phyloP scores from a whole-genome alignment of 2,329 filamentous ascomycete genomes.

The Fusarium pseudonygamai region DNA sequence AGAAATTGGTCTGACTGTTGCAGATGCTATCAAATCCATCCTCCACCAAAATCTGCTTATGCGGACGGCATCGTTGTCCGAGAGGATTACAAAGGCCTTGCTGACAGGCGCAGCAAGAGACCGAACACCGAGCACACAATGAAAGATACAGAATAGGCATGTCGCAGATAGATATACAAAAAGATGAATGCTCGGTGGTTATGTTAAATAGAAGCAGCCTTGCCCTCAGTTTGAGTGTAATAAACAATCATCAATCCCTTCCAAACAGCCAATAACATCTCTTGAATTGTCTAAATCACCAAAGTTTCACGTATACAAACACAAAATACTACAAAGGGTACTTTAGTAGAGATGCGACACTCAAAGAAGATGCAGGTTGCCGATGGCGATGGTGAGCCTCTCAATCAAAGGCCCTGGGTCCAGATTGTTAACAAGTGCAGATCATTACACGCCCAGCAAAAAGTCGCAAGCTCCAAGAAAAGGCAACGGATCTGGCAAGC shows the following conservation, averaged over 20 bases:
- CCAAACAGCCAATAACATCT: neutral
- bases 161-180: neutral
- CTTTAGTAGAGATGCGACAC: slow-evolving; percentile 15
- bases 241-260: neutral
- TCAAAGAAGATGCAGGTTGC: slow-evolving; percentile 5
- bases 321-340: neutral
- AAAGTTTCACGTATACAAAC: neutral
- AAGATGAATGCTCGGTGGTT: neutral
- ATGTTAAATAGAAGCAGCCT: neutral
- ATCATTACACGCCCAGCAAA: slow-evolving; percentile 5
- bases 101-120: slow-evolving; percentile 4
- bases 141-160: neutral
- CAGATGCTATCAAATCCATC: neutral
- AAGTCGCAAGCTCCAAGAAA: slow-evolving; percentile 3
- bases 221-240: neutral
- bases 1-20: slow-evolving; percentile 12
- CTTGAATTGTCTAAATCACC: neutral
- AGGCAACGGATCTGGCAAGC: slow-evolving; percentile 18
- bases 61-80: neutral
- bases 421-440: neutral
- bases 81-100: slow-evolving; percentile 19
- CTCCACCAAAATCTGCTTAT: slow-evolving; percentile 1
- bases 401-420: neutral
- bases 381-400: slow-evolving; percentile 5
- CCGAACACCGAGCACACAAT: slow-evolving; percentile 23